A percentile compares a stretch with the other conserved stretches of the same genome.
Conservation (phyloP, 306 rosid genomes). For the Cicer yamashitae region DNA sequence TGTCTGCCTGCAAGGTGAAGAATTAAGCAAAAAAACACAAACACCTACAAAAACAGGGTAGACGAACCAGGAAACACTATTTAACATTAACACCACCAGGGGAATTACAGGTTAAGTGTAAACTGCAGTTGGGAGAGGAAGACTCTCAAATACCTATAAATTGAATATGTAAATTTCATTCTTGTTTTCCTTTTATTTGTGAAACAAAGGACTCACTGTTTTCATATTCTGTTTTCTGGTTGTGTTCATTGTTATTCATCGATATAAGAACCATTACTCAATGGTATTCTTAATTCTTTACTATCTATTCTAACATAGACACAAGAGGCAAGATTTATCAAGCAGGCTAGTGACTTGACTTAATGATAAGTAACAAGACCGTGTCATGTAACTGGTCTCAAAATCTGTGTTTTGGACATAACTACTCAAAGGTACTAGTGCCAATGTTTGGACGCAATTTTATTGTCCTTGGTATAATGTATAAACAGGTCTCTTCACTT, state of each 20-base stretch:
- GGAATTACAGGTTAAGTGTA: slow-evolving; percentile 8
- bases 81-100: slow-evolving; percentile 6
- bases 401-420: too few relatives aligned
- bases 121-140: too few relatives aligned
- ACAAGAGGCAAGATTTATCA: slow-evolving; percentile 1
- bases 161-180: too few relatives aligned
- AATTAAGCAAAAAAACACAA: slow-evolving; percentile 37
- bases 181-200: too few relatives aligned
- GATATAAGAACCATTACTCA: too few relatives aligned
- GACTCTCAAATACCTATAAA: too few relatives aligned
- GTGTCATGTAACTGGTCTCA: too few relatives aligned
- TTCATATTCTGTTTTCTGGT: not conserved
- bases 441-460: too few relatives aligned
- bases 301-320: not conserved
- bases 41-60: slow-evolving; percentile 6
- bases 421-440: too few relatives aligned
- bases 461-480: slow-evolving; percentile 3
- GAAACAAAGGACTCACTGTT: not conserved
- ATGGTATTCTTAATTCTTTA: not conserved
- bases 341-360: not conserved
- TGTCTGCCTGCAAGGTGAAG: slow-evolving; percentile 64
- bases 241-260: not conserved
- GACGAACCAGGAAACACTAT: slow-evolving; percentile 4
- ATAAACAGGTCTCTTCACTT: slow-evolving; percentile 21
- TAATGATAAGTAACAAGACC: too few relatives aligned